Evolutionary conservation across 805 yeast genomes (phyloP), one percentile per base, ranked within the genome.

Genomic region (Myxozyma neotropica): DNA sequence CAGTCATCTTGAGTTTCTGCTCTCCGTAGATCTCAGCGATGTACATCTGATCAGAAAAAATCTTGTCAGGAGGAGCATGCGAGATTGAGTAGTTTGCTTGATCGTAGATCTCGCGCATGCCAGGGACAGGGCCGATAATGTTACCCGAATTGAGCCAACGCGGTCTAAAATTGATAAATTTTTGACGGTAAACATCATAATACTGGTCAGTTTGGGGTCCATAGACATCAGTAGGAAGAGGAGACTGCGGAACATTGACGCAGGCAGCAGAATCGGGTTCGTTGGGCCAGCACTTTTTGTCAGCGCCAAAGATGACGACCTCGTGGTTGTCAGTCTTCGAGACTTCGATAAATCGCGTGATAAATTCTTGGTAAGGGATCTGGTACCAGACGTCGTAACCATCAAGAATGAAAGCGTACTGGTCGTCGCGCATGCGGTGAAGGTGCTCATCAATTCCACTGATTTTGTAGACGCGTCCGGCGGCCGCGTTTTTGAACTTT

Each of bases 121-220:
- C 51, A 5, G 51, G 23, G n/a, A 61, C 66, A n/a, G 64, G 59
- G 29, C 66, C 66, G 42, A 62, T 51, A 58, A 61, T 61, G 59
- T 55, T 62, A 19, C 66, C 66, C 6, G 66, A 62, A 36, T 62
- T 62, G 48, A 62, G 61, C 66, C 66, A 62, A 27, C 66, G 61
- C 21, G 66, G 66, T 12, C 66, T 59, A 48, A 29, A 24, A 52
- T 62, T 39, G 49, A 56, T 57, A 57, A 31, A 61, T 23, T 44
- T 44, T 43, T 29, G 48, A 27, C 62, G 56, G 26, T 35, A 38
- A 46, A 43, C 42, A 7, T 33, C n/a, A 44, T 53, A 29, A n/a
- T 27, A 7, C 31, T 57, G 57, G 53, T 63, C 66, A 15, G 66
- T 63, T 39, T 57, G 51, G n/a, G 65, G 58, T 7, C 66, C 66